A percentile compares a stretch with the other conserved stretches of the same genome.
Conservation (phyloP, 495 filamentous ascomycete species). For the Penicillium lividum region DNA sequence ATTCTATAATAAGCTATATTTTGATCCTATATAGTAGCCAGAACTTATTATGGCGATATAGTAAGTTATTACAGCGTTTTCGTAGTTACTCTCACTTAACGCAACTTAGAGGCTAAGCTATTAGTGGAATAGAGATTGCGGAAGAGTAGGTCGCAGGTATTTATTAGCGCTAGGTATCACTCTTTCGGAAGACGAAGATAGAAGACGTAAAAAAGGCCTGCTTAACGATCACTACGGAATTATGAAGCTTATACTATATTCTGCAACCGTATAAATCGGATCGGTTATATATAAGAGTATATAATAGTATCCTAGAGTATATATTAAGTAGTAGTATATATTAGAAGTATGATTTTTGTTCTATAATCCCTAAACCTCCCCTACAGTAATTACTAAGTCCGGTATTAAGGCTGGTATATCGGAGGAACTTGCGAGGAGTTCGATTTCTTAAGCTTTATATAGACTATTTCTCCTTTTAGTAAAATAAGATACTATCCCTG, state of each 20-base stretch:
- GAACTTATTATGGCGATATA: constrained; percentile 22
- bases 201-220: not conserved
- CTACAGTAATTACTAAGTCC: too few species aligned
- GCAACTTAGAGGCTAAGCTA: constrained; percentile 1
- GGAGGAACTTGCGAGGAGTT: too few species aligned
- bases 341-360: not conserved
- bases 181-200: not conserved
- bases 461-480: too few species aligned
- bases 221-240: not conserved
- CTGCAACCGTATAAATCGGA: not conserved
- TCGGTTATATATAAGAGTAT: not conserved
- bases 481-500: not conserved
- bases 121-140: not conserved
- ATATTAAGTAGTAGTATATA: too few species aligned
- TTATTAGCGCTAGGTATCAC: not conserved
- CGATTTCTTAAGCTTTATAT: not conserved
- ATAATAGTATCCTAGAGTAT: too few species aligned
- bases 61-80: constrained; percentile 22
- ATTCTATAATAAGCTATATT: constrained; percentile 13
- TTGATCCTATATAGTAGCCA: constrained; percentile 19
- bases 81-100: constrained; percentile 23
- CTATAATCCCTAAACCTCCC: too few species aligned
- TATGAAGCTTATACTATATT: not conserved
- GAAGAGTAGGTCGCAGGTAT: not conserved
- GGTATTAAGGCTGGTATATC: too few species aligned